These are phyloP conservation scores for Candolleomyces efflorescens DNA, from an alignment of 768 basidiomycete genomes.

Conservation along the genomic window DNA sequence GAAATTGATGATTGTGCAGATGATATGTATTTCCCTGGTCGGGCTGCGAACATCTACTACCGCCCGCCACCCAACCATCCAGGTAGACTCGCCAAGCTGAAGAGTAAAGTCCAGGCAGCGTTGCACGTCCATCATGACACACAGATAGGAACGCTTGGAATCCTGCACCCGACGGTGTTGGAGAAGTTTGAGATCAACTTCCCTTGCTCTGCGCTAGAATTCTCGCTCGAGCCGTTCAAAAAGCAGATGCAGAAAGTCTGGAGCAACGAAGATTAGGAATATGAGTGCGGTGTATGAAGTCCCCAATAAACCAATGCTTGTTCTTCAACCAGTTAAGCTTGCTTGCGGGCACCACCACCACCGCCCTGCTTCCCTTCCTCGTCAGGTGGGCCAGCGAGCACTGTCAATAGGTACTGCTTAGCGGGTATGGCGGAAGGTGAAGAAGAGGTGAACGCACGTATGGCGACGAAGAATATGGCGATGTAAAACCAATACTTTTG, in stretches of 20 bases:
- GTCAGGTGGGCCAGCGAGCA: conserved; percentile 32
- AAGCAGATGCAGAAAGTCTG: conserved; percentile 58
- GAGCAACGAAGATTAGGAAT: conserved; percentile 46
- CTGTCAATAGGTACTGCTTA: background rate
- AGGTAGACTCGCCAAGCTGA: conserved; percentile 28
- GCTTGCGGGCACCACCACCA: background rate
- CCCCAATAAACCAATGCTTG: conserved; percentile 4
- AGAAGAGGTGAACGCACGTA: conserved; percentile 41
- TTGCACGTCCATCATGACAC: conserved; percentile 50
- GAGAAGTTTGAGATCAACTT: conserved; percentile 92
- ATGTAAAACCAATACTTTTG: conserved; percentile 94
- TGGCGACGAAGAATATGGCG: conserved; percentile 48
- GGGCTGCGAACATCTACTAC: conserved; percentile 90
- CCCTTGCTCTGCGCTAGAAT: conserved; percentile 94
- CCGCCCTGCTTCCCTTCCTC: conserved; percentile 24
- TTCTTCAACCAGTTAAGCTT: background rate
- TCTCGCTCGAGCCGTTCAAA: conserved; percentile 93
- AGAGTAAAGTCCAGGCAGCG: conserved; percentile 42
- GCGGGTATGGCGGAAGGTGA: background rate
- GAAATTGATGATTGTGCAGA: conserved; percentile 43
- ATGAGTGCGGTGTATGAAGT: background rate
- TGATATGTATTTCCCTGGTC: conserved; percentile 91
- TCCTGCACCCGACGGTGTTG: conserved; percentile 89
- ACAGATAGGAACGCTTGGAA: conserved; percentile 85
- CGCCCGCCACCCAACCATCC: conserved; percentile 46